Evolutionary conservation across 495 filamentous ascomycete species (phyloP).

Genomic region (Penicillium ochrochloron): DNA sequence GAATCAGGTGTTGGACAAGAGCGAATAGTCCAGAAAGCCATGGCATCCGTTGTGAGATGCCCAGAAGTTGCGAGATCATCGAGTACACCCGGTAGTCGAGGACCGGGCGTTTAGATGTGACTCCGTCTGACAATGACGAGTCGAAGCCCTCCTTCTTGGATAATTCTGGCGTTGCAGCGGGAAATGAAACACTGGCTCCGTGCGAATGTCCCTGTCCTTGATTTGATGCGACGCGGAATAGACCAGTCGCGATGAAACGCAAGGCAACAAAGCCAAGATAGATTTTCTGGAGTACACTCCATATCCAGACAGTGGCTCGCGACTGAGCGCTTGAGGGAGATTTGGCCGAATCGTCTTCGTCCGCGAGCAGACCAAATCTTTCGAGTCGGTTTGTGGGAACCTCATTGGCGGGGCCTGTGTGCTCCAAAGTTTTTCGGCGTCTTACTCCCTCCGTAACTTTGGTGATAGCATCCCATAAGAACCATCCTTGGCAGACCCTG

Average conservation of each 20-base stretch:
- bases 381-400: conserved; percentile 44
- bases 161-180: conserved; percentile 31
- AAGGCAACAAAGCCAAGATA: conserved; percentile 68
- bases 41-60: conserved; percentile 78
- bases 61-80: conserved; percentile 69
- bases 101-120: conserved; percentile 65
- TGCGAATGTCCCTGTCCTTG: conserved; percentile 28
- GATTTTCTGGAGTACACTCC: conserved; percentile 69
- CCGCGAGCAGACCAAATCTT: conserved; percentile 52
- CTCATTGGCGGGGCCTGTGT: conserved; percentile 28
- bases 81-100: conserved; percentile 74
- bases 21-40: conserved; percentile 77
- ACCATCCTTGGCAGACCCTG: conserved; percentile 80
- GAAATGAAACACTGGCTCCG: conserved; percentile 31
- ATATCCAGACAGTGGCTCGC: conserved; percentile 56
- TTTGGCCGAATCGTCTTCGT: conserved; percentile 29
- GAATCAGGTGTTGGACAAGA: conserved; percentile 70
- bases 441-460: conserved; percentile 55
- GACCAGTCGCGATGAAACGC: conserved; percentile 61
- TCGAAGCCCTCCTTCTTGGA: conserved; percentile 21
- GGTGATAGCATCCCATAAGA: conserved; percentile 80
- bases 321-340: conserved; percentile 34
- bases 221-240: conserved; percentile 51
- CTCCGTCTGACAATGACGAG: conserved; percentile 52
- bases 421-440: conserved; percentile 26